Evolutionary conservation across 176 grass and related monocot genomes (phyloP), one percentile per base, ranked within the genome.

Genomic region (Poa annua): DNA sequence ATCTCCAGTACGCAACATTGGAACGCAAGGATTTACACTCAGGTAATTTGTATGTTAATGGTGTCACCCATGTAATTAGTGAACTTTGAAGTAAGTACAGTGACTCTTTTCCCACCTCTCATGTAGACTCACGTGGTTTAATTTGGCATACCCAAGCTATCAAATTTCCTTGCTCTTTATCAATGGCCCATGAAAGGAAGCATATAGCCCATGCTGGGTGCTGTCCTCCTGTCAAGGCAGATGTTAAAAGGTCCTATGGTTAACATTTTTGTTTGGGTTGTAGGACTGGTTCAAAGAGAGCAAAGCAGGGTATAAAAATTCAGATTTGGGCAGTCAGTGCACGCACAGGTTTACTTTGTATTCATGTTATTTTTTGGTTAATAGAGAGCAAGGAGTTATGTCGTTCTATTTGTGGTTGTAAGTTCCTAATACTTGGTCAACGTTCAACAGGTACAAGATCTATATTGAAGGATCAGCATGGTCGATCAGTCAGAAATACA

Each of bases 401-500:
- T 56, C 29, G 8, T 86, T 81, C 35, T 26, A 55, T 35, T 66
- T 35, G 11, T 74, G 35, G 12, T 39, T 57, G 44, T 59, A 54
- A 67, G 68, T 24, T 85, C 1, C 54, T 87, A 78, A 57, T 16
- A 21, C 76, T 75, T 71, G 48, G 13, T 88, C 12, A 39, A 66
- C 48, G 11, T 48, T 62, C 55, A 54, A 42, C 39, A 97, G 92
- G 65, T 96, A 92, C 75, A 93, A 96, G 87, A 99, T 99, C 33
- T 99, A 96, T 83, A 81, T 96, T 9, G 96, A 99, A 85, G 96
- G 96, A 11, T 81, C 81, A 19, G 93, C 93, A n/a, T 99, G 93
- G 91, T 99, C 96, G 9, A 85, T 99, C 57, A 99, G 96, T 85
- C 77, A 94, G 80, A 99, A 94, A 63, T 99, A 99, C 78, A 99